Evolutionary conservation across 2,329 filamentous ascomycete genomes (phyloP).

Genomic region (Colletotrichum plurivorum): DNA sequence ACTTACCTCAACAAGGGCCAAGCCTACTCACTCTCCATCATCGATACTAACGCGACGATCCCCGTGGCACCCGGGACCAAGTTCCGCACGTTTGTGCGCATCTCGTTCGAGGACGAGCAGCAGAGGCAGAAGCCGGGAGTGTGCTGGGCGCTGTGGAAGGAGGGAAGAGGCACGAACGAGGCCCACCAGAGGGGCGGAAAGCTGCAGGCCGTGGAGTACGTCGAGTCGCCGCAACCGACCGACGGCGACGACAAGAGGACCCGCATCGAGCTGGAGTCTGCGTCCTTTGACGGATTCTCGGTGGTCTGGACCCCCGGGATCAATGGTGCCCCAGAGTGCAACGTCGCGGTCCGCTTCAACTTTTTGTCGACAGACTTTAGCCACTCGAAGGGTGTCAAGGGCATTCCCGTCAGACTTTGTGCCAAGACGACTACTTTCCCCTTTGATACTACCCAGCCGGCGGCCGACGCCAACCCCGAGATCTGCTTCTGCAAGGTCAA

Average conservation of each 20-base stretch:
- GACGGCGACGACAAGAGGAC: conserved; percentile 77
- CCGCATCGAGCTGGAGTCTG: conserved; percentile 78
- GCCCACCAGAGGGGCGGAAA: conserved; percentile 94
- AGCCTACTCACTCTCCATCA: conserved; percentile 88
- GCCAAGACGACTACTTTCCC: conserved; percentile 85
- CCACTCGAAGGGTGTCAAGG: conserved; percentile 98
- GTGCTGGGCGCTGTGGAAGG: conserved; percentile 95
- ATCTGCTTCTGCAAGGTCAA: conserved; percentile 98
- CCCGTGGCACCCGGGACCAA: conserved; percentile 72
- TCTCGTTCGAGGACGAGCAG: conserved; percentile 97
- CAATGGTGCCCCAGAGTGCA: conserved; percentile 81
- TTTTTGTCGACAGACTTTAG: conserved; percentile 99
- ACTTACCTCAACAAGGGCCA: conserved; percentile 99
- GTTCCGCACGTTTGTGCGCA: conserved; percentile 92
- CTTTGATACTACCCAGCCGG: conserved; percentile 63
- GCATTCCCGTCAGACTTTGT: conserved; percentile 93
- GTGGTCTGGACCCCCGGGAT: conserved; percentile 87
- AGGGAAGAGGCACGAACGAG: conserved; percentile 94
- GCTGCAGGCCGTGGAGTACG: conserved; percentile 94
- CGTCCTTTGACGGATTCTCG: conserved; percentile 94
- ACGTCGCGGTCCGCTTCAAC: conserved; percentile 94
- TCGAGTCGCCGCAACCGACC: conserved; percentile 74
- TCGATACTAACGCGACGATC: conserved; percentile 79
- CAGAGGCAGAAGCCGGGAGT: conserved; percentile 86
- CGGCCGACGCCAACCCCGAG: conserved; percentile 68